Evolutionary conservation across 2,329 filamentous ascomycete species (phyloP).

Genomic region (Botrytis elliptica): DNA sequence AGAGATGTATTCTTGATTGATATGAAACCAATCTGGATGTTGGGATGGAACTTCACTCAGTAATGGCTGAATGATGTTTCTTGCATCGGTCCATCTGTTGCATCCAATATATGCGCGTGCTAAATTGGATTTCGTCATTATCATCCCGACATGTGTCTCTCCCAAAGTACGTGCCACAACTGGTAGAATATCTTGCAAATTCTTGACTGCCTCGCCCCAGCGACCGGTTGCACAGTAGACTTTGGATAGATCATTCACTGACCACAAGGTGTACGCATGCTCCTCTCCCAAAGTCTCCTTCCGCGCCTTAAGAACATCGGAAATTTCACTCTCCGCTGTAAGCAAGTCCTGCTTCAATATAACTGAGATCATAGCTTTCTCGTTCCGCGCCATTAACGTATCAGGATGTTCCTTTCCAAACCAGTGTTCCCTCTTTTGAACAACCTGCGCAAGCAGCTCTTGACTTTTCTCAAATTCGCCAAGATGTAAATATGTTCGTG

Average conservation of each 20-base stretch:
- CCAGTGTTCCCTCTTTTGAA: not conserved
- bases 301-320: not conserved
- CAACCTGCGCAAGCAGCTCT: slow-evolving; percentile 23
- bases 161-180: too few relatives aligned
- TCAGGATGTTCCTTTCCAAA: not conserved
- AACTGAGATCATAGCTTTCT: not conserved
- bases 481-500: slow-evolving; percentile 33
- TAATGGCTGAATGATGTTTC: too few relatives aligned
- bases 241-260: slow-evolving; percentile 40
- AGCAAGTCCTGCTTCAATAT: not conserved
- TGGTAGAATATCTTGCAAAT: not conserved
- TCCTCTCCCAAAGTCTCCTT: slow-evolving; percentile 34
- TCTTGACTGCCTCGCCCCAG: slow-evolving; percentile 29
- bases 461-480: slow-evolving; percentile 28
- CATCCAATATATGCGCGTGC: too few relatives aligned
- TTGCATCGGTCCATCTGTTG: too few relatives aligned
- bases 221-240: slow-evolving; percentile 35
- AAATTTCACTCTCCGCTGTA: not conserved
- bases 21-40: too few relatives aligned
- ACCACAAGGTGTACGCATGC: slow-evolving; percentile 40
- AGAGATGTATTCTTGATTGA: too few relatives aligned
- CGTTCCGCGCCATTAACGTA: not conserved
- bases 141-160: too few relatives aligned
- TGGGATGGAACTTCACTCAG: too few relatives aligned
- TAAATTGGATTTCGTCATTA: too few relatives aligned